phyloP scores from a whole-genome alignment of 441 rosid species.

The Hura crepitans region DNA sequence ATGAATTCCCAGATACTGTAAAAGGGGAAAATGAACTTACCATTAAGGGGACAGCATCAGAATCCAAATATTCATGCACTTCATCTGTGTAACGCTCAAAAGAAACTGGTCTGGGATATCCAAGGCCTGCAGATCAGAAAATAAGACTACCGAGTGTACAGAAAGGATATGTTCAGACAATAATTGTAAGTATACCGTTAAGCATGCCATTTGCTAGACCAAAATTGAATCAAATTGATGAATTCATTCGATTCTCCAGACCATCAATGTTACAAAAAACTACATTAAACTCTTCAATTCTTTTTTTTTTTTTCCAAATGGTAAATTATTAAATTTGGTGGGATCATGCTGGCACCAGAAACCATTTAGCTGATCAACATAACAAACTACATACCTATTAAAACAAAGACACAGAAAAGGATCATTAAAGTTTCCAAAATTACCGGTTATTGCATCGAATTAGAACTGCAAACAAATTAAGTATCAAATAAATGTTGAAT shows the following conservation, averaged over 20 bases:
- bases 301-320: no score
- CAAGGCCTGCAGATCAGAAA: slow-evolving; percentile 44
- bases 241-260: neutral
- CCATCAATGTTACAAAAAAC: neutral
- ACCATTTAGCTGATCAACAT: neutral
- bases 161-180: neutral
- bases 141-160: slow-evolving; percentile 5
- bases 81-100: slow-evolving; percentile 40
- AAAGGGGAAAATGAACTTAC: slow-evolving; percentile 29
- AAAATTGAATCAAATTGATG: neutral
- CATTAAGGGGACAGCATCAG: slow-evolving; percentile 33
- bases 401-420: neutral
- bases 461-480: neutral
- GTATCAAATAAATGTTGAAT: neutral
- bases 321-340: neutral
- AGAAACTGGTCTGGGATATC: slow-evolving; percentile 59
- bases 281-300: neutral
- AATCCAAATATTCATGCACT: slow-evolving; percentile 34
- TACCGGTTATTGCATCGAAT: neutral
- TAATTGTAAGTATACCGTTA: neutral
- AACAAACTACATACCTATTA: neutral
- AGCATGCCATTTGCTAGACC: neutral
- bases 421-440: neutral
- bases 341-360: neutral
- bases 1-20: neutral